Base-by-base conservation (phyloP, 2,329 filamentous ascomycete species). In the Fusarium newnesense region DNA sequence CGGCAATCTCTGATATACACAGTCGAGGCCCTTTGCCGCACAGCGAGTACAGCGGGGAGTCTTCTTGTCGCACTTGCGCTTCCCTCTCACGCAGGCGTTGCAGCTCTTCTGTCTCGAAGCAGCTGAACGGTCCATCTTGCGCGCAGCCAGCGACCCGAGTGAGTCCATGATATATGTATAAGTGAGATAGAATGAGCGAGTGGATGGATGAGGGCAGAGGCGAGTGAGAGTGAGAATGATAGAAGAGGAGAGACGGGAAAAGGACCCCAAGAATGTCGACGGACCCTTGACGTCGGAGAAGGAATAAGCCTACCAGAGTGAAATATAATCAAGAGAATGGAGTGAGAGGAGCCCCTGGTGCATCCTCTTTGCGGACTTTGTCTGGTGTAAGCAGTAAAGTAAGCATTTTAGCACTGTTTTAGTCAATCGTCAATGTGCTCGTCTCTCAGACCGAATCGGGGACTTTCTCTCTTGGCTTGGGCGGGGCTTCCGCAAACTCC, bases 81-180 rank as follows among this genome's bases (percentile, higher is more conserved):
- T 87, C 76, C 84, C 82, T 60, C 81, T 81, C 54, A 86, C 85
- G 73, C 85, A 87, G 60, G 84, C 81, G 70, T 86, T 84, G 80
- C 85, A 86, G 79, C 83, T 86, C 81, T 85, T 86, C 74, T 86
- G 85, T 67, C 84, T 80, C 87, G 82, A 90, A 47, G 82, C 81
- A 42, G 82, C 79, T 40, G 74, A 72, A 13, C 75, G 77, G 44
- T 80, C 78, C 69, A 78, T 74, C 72, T 79, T 80, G 60, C 77
- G 75, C 59, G 79, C 71, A 40, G 70, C 67, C 61, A 78, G 58
- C 26, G 79, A 72, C 24, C 74, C 73, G 54, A 78, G 67, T n/a
- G 76, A 73, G 32, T 78, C 75, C 76, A 77, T 78, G 60, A 61
- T 64, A 61, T 60, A 67, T 67, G 39, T 60, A 44, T 50, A 39